A percentile compares a stretch with the other conserved stretches of the same genome.
Conservation (phyloP, 2,329 filamentous ascomycete genomes). For the Monosporascus sp. region DNA sequence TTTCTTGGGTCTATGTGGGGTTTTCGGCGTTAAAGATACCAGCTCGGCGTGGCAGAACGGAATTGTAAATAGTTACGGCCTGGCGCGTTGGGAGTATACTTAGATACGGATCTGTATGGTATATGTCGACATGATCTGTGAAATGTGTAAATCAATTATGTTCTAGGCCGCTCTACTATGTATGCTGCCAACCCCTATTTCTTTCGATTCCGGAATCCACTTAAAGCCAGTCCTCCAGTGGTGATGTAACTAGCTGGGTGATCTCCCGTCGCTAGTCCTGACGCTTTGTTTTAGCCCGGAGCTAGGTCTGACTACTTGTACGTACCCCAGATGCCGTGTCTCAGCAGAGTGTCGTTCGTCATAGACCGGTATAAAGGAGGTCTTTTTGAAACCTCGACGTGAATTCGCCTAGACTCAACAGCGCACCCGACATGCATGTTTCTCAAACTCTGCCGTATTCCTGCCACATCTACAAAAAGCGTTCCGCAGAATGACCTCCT, state of each 20-base stretch:
- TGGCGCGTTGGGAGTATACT: too few species aligned
- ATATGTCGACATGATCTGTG: too few species aligned
- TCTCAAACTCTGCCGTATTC: neutral
- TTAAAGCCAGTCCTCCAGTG: too few species aligned
- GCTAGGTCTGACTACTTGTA: neutral
- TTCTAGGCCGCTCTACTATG: too few species aligned
- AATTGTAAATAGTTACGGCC: too few species aligned
- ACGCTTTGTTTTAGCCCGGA: neutral
- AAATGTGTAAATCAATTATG: too few species aligned
- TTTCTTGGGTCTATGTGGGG: too few species aligned
- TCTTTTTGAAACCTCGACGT: neutral
- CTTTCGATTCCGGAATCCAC: too few species aligned
- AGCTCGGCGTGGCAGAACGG: too few species aligned
- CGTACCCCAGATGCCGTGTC: neutral
- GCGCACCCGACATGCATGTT: neutral
- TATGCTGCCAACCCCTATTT: too few species aligned
- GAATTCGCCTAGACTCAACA: neutral
- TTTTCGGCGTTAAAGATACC: too few species aligned
- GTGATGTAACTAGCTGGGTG: neutral
- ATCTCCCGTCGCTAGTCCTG: neutral
- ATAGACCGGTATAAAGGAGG: neutral
- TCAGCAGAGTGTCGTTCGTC: neutral
- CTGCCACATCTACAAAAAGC: neutral
- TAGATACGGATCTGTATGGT: too few species aligned
- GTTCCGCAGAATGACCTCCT: slow-evolving; percentile 28